Evolutionary conservation across 495 filamentous ascomycete genomes (phyloP), one percentile per base, ranked within the genome.

Genomic region (Cercophora newfieldiana): DNA sequence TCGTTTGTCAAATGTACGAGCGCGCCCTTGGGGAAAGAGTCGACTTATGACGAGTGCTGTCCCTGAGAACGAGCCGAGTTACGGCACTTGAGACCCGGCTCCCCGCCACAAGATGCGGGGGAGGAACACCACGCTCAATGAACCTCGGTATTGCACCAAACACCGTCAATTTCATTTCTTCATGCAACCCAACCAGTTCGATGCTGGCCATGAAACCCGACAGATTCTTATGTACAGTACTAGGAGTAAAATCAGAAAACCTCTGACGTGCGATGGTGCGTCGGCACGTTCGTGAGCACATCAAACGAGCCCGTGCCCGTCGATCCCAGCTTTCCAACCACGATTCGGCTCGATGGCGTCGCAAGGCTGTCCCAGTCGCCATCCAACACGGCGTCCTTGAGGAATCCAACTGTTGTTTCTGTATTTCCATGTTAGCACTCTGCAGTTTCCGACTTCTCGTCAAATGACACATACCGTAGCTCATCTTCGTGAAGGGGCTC

Each of bases 401-500:
- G 83, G 80, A 96, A 97, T 1, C 90, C 90, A 33, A 97, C 86
- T 22, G 95, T 98, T 6, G 95, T 98, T 83, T 99, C 78, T 75
- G 55, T n/a, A 61, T 14, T 47, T 19, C 21, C 37, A 5, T 14
- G 31, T 71, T 37, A 72, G 71, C 48, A 37, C 8, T 55, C 55
- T 16, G 26, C 14, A 21, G 12, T 16, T 44, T 8, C 4, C 16
- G 7, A 31, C 24, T 44, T 19, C 30, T 14, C 22, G 7, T 1
- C 25, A 56, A 6, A 19, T 1, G 51, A 21, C 63, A 66, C 63
- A 33, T 72, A 75, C 72, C 94, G 81, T 97, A 98, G 77, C 91
- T 96, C 93, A 97, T 97, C 85, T 97, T 97, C 78, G 94, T 89
- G 67, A 98, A 93, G 0, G 95, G 93, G 59, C 90, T 94, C 18